Conservation (phyloP, 345 rosid species). For the Rubroshorea leprosula region DNA sequence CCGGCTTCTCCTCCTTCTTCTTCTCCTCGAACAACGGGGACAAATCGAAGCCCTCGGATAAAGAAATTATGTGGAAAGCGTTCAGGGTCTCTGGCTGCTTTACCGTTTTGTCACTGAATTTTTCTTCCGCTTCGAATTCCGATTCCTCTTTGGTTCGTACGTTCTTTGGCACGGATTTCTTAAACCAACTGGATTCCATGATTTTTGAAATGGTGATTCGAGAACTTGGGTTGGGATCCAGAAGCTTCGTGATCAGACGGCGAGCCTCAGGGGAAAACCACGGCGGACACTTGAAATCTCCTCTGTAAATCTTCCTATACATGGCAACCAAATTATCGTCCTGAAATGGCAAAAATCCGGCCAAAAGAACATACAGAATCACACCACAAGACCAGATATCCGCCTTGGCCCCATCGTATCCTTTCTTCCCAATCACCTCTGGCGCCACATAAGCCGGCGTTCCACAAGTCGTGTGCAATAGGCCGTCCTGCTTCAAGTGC, state of each 20-base stretch:
- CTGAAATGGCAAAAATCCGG: constrained; percentile 76
- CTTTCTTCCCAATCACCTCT: constrained; percentile 65
- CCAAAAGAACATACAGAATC: constrained; percentile 63
- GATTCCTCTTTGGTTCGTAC: constrained; percentile 21
- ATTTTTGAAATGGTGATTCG: constrained; percentile 52
- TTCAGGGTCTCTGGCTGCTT: constrained; percentile 60
- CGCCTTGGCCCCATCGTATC: constrained; percentile 81
- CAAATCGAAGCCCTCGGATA: constrained; percentile 78
- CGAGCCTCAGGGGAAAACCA: constrained; percentile 84
- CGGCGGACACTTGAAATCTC: constrained; percentile 71
- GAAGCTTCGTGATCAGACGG: constrained; percentile 61
- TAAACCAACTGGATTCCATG: constrained; percentile 76
- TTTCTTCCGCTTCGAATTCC: constrained; percentile 29
- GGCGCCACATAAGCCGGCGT: no score
- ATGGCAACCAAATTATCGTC: constrained; percentile 68
- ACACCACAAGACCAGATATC: constrained; percentile 94
- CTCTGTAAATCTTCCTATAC: constrained; percentile 58
- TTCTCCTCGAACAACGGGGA: constrained; percentile 79
- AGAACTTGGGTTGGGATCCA: constrained; percentile 73
- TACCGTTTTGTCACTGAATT: constrained; percentile 19
- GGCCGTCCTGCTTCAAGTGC: constrained; percentile 41
- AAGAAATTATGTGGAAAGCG: constrained; percentile 82
- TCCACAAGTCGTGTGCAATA: constrained; percentile 70
- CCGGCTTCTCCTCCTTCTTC: constrained; percentile 66
- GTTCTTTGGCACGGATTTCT: constrained; percentile 35